Percentiles rank a stretch among this genome's conserved stretches.
Conservation (phyloP, 2,329 filamentous ascomycete genomes). For the Penicillium italicum region DNA sequence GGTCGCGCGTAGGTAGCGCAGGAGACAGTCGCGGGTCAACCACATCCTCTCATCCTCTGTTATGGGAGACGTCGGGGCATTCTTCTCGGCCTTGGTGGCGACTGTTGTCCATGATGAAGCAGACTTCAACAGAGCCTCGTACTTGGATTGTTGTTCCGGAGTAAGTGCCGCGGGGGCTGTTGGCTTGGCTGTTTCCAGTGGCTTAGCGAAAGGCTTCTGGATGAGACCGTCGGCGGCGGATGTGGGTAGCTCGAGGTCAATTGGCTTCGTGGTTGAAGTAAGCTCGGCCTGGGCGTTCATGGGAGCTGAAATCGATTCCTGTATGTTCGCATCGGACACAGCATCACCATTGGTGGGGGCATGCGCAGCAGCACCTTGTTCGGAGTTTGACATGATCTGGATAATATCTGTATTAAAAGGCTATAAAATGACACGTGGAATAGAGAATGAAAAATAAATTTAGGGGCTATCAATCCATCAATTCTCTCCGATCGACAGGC, state of each 20-base stretch:
- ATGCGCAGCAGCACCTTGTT: slow-evolving; percentile 5
- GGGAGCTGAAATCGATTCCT: background rate
- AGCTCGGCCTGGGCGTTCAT: slow-evolving; percentile 8
- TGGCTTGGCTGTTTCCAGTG: slow-evolving; percentile 57
- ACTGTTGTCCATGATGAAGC: slow-evolving; percentile 70
- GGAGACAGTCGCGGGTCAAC: slow-evolving; percentile 85
- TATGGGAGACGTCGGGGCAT: slow-evolving; percentile 59
- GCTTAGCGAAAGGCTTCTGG: slow-evolving; percentile 58
- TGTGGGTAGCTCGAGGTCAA: slow-evolving; percentile 33
- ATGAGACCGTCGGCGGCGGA: slow-evolving; percentile 42
- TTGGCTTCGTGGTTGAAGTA: slow-evolving; percentile 8
- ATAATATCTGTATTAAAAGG: background rate
- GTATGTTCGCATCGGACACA: slow-evolving; percentile 1
- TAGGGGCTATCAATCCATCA: background rate
- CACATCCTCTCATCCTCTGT: slow-evolving; percentile 80
- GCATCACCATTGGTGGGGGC: slow-evolving; percentile 13
- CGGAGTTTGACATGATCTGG: slow-evolving; percentile 1
- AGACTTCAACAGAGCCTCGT: slow-evolving; percentile 67
- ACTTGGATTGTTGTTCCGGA: slow-evolving; percentile 75
- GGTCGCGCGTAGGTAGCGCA: slow-evolving; percentile 88
- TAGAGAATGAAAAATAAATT: background rate
- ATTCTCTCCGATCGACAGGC: slow-evolving; percentile 8
- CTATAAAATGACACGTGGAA: background rate
- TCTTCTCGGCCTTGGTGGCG: slow-evolving; percentile 59
- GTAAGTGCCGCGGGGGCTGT: slow-evolving; percentile 60